Evolutionary conservation across 1,139 yeast genomes (phyloP).

Genomic region (Yamadazyma atlantica): DNA sequence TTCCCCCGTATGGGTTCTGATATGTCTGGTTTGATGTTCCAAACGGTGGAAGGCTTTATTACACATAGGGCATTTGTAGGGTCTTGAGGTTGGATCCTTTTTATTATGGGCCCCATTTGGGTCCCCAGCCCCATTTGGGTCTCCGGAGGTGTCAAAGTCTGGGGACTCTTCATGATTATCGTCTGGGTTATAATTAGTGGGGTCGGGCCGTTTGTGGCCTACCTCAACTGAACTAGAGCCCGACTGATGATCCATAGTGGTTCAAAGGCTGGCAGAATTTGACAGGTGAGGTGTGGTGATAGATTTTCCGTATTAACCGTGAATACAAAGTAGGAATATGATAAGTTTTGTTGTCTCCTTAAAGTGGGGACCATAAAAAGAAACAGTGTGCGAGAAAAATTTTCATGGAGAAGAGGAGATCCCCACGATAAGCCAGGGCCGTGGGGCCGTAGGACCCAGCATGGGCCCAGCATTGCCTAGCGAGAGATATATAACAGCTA

Average conservation of each 20-base stretch:
- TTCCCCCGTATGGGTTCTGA: conserved; percentile 94
- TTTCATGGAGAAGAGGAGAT: neutral
- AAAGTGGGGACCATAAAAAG: conserved; percentile 2
- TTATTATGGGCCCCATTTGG: conserved; percentile 7
- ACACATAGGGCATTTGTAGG: conserved; percentile 90
- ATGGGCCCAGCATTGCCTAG: too few species aligned
- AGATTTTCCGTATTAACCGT: too few species aligned
- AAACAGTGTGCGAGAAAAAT: neutral
- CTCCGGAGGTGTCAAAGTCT: too few species aligned
- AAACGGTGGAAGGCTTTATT: conserved; percentile 88
- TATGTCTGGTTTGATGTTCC: conserved; percentile 93
- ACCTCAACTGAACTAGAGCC: too few species aligned
- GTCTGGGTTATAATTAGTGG: neutral
- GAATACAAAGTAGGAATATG: too few species aligned
- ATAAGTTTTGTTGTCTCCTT: conserved; percentile 1
- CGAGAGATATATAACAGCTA: too few species aligned
- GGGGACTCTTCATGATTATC: neutral
- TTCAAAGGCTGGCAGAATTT: too few species aligned
- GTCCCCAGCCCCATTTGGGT: neutral
- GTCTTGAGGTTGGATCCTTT: conserved; percentile 46
- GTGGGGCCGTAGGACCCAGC: too few species aligned
- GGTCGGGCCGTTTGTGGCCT: neutral
- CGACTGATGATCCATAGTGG: too few species aligned
- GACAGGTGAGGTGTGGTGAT: too few species aligned
- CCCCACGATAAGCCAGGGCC: too few species aligned